Percentiles rank a stretch among this genome's conserved stretches.
These are phyloP conservation scores for Scedosporium boydii DNA, from an alignment of 2,329 filamentous ascomycete genomes.

Conservation along the genomic window DNA sequence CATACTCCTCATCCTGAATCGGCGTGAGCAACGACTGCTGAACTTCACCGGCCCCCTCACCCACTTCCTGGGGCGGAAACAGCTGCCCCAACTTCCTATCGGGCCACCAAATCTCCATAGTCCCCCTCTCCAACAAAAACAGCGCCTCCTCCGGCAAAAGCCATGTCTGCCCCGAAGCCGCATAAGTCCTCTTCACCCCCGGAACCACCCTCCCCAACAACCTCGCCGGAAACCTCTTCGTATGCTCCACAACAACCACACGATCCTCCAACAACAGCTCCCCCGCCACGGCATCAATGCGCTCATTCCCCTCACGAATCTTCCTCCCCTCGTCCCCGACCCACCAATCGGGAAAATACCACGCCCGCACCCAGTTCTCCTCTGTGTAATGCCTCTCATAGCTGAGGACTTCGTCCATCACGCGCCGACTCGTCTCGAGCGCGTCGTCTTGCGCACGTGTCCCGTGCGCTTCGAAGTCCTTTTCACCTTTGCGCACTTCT, in stretches of 20 bases:
- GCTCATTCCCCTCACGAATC: slow-evolving; percentile 10
- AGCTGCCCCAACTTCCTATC: slow-evolving; percentile 38
- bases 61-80: slow-evolving; percentile 23
- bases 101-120: slow-evolving; percentile 80
- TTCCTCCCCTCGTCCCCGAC: slow-evolving; percentile 12
- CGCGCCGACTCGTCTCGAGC: slow-evolving; percentile 71
- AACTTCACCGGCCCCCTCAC: slow-evolving; percentile 14
- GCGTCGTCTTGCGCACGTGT: slow-evolving; percentile 71
- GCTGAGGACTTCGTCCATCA: slow-evolving; percentile 80
- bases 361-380: slow-evolving; percentile 57
- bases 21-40: slow-evolving; percentile 12
- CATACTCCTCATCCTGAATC: slow-evolving; percentile 33
- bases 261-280: slow-evolving; percentile 30
- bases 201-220: slow-evolving; percentile 62
- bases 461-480: slow-evolving; percentile 92
- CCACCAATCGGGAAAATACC: slow-evolving; percentile 62
- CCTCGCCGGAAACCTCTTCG: slow-evolving; percentile 62
- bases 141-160: slow-evolving; percentile 85
- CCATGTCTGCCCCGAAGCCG: slow-evolving; percentile 61
- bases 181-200: slow-evolving; percentile 39
- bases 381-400: slow-evolving; percentile 66
- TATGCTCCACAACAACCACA: slow-evolving; percentile 60
- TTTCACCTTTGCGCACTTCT: slow-evolving; percentile 83
- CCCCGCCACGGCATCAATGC: slow-evolving; percentile 13
- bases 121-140: slow-evolving; percentile 80